Evolutionary conservation across 2,329 filamentous ascomycete species (phyloP), one percentile per base, ranked within the genome.

Genomic region (Dothistroma pini): DNA sequence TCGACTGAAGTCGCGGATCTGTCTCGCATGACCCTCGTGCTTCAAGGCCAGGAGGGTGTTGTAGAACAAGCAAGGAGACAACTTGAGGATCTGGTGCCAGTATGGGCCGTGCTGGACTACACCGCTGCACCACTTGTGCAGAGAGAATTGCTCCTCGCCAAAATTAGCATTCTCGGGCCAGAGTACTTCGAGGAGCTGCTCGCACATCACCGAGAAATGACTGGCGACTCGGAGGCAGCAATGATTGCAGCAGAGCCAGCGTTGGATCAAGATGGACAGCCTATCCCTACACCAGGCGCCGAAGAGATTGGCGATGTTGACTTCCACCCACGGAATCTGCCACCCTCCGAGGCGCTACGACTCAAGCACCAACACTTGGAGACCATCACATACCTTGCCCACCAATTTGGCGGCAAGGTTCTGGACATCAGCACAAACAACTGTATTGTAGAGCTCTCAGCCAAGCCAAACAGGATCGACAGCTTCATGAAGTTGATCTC

Each of bases 151-250:
- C 84, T 99, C 9, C 86, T 99, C 41, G 93, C 95, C 71, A 99
- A 99, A 83, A 86, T 99, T 78, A 96, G 93, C 77, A 96, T 96
- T 63, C 84, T 99, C 41, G 95, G 95, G 0, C 95, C 95, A 6
- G 95, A 99, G 81, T 97, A 96, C 80, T 99, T 97, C 71, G 93
- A 97, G 80, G 95, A 99, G 79, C 84, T 99, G 59, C 86, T 97
- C 68, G 89, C 91, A 58, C 95, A 99, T 78, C 95, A 99, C 79
- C 88, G 93, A 61, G 95, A 97, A 80, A 96, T 97, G 77, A 87
- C 85, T 12, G 64, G 64, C n/a, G 59, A 65, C 32, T 14, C 58
- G 14, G 60, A 73, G 64, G 22, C 71, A 72, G 55, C 66, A 63
- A 34, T 61, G 69, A 32, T 75, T 70, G 16, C 69, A 71, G 54